phyloP scores from a whole-genome alignment of 108 stramenopile species.

The Pelagomonas calceolata region DNA sequence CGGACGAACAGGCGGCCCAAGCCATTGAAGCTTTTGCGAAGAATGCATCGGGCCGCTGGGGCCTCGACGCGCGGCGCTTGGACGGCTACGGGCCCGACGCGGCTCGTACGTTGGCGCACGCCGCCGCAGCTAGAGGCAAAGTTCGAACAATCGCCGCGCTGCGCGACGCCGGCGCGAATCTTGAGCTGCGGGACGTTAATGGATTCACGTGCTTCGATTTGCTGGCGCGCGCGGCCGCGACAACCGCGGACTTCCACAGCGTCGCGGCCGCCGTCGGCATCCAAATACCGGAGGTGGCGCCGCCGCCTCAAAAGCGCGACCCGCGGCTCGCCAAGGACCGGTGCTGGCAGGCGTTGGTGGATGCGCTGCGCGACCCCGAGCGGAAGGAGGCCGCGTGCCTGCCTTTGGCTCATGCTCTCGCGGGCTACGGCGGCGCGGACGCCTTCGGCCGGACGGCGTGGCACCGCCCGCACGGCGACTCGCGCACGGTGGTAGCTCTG shows the following conservation, averaged over 20 bases:
- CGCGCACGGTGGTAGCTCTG: not conserved
- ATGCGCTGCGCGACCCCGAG: not conserved
- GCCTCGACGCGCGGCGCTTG: not conserved
- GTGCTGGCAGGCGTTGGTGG: not conserved
- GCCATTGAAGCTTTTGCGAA: not conserved
- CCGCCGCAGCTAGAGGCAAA: not conserved
- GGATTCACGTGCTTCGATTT: not conserved
- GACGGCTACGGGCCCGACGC: constrained; percentile 1
- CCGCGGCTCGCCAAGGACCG: not conserved
- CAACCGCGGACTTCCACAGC: not conserved
- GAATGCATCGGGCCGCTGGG: no score
- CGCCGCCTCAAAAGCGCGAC: not conserved
- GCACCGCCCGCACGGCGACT: not conserved
- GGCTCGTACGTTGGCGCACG: not conserved
- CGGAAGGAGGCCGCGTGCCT: not conserved
- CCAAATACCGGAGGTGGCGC: not conserved
- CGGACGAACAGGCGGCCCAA: not conserved
- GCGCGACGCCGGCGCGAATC: not conserved
- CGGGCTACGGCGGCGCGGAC: not conserved
- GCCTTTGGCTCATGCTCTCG: not conserved
- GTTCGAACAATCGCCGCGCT: not conserved
- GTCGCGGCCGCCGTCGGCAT: not conserved
- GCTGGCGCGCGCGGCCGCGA: not conserved
- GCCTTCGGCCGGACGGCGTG: not conserved
- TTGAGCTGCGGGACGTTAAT: not conserved